Conservation (phyloP, 768 basidiomycete genomes). For the Leucocoprinus leucothites region DNA sequence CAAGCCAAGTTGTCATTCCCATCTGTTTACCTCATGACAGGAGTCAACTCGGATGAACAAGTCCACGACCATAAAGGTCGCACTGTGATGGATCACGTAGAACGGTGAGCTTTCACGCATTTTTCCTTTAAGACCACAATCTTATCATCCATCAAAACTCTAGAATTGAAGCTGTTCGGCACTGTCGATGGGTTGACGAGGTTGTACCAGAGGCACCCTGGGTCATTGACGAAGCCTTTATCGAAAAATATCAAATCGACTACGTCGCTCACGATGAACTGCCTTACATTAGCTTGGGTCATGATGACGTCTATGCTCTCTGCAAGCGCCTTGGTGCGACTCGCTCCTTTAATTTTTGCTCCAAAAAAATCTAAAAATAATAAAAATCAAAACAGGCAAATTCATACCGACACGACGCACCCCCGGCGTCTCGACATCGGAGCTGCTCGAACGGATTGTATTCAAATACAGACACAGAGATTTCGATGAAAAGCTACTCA, state of each 20-base stretch:
- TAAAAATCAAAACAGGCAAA: slow-evolving; percentile 53
- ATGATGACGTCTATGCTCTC: slow-evolving; percentile 82
- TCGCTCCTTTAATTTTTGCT: not conserved
- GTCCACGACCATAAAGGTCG: slow-evolving; percentile 76
- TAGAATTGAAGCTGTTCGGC: slow-evolving; percentile 87
- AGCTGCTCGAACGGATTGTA: slow-evolving; percentile 89
- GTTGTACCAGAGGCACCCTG: slow-evolving; percentile 90
- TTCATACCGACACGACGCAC: slow-evolving; percentile 96
- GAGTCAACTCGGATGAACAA: slow-evolving; percentile 89
- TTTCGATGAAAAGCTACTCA: slow-evolving; percentile 86
- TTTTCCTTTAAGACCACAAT: not conserved
- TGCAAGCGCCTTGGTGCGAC: slow-evolving; percentile 74
- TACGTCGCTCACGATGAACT: slow-evolving; percentile 97
- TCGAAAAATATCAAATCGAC: slow-evolving; percentile 86
- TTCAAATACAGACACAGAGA: slow-evolving; percentile 78
- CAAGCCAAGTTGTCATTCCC: slow-evolving; percentile 96
- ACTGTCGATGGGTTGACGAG: slow-evolving; percentile 97
- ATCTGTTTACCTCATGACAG: slow-evolving; percentile 85
- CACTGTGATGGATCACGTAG: slow-evolving; percentile 85
- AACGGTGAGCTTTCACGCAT: slow-evolving; percentile 52
- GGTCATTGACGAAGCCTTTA: slow-evolving; percentile 78
- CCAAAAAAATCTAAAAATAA: not conserved
- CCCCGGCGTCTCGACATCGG: slow-evolving; percentile 91
- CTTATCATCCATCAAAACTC: slow-evolving; percentile 5
- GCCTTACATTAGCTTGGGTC: slow-evolving; percentile 76